Conservation (phyloP, 2,329 filamentous ascomycete genomes). For the Hymenotorrendiella dingleyae region DNA sequence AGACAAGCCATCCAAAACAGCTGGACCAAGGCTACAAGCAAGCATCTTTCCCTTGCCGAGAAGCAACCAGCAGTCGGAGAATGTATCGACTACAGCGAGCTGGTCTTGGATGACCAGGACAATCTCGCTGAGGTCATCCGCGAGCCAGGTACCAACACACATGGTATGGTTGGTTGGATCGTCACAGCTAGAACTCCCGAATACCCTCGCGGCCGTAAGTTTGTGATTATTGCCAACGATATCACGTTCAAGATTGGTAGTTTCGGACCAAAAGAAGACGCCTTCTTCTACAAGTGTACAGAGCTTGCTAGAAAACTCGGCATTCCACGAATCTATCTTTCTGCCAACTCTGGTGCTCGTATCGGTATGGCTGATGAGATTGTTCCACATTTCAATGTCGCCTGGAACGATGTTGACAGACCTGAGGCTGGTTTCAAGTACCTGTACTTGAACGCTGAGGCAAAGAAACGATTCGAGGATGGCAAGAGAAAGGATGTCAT, state of each 20-base stretch:
- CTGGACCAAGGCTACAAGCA: constrained; percentile 72
- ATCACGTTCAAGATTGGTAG: constrained; percentile 99
- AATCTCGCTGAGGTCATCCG: constrained; percentile 88
- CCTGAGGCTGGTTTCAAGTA: constrained; percentile 94
- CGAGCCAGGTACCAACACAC: constrained; percentile 89
- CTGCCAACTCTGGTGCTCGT: constrained; percentile 96
- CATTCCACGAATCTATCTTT: constrained; percentile 95
- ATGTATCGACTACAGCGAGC: constrained; percentile 88
- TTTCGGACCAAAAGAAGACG: constrained; percentile 93
- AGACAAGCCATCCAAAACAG: constrained; percentile 94
- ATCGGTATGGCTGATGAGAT: constrained; percentile 95
- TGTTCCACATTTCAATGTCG: constrained; percentile 94
- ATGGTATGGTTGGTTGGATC: constrained; percentile 98
- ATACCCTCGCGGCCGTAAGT: constrained; percentile 85
- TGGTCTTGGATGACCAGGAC: constrained; percentile 91
- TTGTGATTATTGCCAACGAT: constrained; percentile 97
- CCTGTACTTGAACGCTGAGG: constrained; percentile 82
- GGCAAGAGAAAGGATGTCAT: constrained; percentile 70
- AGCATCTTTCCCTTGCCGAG: constrained; percentile 66
- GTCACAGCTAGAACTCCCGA: constrained; percentile 92
- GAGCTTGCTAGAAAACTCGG: constrained; percentile 90
- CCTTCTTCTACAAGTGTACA: constrained; percentile 99
- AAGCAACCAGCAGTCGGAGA: constrained; percentile 82
- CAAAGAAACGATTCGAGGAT: constrained; percentile 82
- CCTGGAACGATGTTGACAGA: constrained; percentile 80